Conservation (phyloP, 78 protist genomes). For the Andalucia godoyi region DNA sequence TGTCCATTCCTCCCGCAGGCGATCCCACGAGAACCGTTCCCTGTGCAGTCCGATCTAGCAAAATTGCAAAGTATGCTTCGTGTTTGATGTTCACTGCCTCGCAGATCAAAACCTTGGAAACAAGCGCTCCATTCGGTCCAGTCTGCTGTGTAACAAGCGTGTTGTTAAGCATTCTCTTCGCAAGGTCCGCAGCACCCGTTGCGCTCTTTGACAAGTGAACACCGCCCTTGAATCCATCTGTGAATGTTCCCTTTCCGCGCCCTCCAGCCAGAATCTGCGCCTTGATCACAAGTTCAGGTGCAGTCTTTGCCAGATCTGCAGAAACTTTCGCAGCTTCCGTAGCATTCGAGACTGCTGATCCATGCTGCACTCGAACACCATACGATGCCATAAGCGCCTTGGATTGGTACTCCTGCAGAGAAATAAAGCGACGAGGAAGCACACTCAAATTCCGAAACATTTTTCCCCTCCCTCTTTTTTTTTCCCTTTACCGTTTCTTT, state of each 20-base stretch:
- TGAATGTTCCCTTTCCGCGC: slow-evolving; percentile 89
- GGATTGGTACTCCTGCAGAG: slow-evolving; percentile 45
- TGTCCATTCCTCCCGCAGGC: slow-evolving; percentile 84
- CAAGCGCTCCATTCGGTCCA: slow-evolving; percentile 55
- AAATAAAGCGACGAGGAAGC: too few species aligned
- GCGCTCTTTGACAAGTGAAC: slow-evolving; percentile 22
- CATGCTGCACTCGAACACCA: slow-evolving; percentile 7
- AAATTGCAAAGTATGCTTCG: slow-evolving; percentile 91
- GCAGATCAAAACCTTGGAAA: slow-evolving; percentile 31
- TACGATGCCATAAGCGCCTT: not conserved
- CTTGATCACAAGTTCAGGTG: slow-evolving; percentile 57
- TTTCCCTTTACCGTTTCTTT: too few species aligned
- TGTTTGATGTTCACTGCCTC: slow-evolving; percentile 21
- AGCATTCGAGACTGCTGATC: slow-evolving; percentile 6
- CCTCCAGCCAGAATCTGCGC: slow-evolving; percentile 94
- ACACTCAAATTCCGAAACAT: too few species aligned
- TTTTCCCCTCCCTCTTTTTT: too few species aligned
- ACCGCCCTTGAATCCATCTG: slow-evolving; percentile 54
- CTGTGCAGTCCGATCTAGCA: slow-evolving; percentile 69
- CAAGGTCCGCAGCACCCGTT: slow-evolving; percentile 23
- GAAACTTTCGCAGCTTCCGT: slow-evolving; percentile 10
- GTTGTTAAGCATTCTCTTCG: slow-evolving; percentile 77
- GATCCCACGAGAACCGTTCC: slow-evolving; percentile 14
- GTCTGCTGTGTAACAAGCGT: slow-evolving; percentile 86
- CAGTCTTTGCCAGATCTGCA: not conserved